Evolutionary conservation across 140 eudicot genomes (phyloP).

Genomic region (Flaveria floridana): DNA sequence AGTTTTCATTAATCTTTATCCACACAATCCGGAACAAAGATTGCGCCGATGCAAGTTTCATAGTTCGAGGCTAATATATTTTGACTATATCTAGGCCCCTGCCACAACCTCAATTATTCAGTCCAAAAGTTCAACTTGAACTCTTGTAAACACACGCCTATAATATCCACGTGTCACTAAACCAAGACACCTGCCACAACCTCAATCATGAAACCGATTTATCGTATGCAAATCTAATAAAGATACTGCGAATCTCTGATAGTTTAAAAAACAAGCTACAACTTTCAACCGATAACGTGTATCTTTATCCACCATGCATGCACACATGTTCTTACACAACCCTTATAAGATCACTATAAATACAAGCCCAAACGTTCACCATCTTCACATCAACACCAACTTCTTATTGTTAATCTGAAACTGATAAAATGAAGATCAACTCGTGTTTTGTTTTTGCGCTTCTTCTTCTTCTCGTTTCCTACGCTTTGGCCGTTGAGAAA

Average conservation of each 20-base stretch:
- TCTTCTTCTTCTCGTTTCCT: constrained; percentile 30
- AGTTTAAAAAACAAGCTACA: constrained; percentile 7
- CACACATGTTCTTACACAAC: background rate
- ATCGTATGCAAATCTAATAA: background rate
- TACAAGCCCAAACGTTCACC: background rate
- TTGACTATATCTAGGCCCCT: too few species aligned
- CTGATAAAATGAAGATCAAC: constrained; percentile 37
- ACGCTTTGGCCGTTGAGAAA: constrained; percentile 29
- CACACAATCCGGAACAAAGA: too few species aligned
- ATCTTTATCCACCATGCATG: constrained; percentile 17
- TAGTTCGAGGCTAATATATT: too few species aligned
- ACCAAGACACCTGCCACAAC: constrained; percentile 32
- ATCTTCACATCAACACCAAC: constrained; percentile 5
- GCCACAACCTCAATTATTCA: too few species aligned
- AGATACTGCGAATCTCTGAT: background rate
- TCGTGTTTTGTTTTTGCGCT: constrained; percentile 30
- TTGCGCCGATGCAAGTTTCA: too few species aligned
- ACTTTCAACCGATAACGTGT: background rate
- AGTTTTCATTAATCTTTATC: too few species aligned
- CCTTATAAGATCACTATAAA: constrained; percentile 19
- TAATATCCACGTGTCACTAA: constrained; percentile 25
- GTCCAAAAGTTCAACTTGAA: too few species aligned
- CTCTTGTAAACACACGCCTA: background rate
- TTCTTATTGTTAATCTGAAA: background rate
- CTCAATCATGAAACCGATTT: constrained; percentile 21